Conservation (phyloP, 768 basidiomycete genomes). For the Suillus tomentosus region DNA sequence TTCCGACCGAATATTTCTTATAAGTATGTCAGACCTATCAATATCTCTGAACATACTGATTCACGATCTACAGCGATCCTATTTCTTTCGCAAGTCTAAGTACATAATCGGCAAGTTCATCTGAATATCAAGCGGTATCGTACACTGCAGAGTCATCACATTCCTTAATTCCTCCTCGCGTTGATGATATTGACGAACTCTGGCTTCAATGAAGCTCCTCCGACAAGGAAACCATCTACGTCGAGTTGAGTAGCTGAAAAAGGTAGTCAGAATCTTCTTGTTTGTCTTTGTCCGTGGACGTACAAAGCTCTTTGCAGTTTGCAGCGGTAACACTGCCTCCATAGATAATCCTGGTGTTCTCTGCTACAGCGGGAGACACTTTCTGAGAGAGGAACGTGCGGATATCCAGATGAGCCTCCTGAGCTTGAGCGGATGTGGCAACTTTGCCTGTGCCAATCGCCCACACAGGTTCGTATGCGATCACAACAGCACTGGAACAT, state of each 20-base stretch:
- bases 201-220: slow-evolving; percentile 96
- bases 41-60: not conserved
- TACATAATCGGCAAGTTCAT: not conserved
- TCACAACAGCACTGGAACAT: slow-evolving; percentile 72
- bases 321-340: slow-evolving; percentile 92
- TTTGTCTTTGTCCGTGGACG: slow-evolving; percentile 29
- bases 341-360: slow-evolving; percentile 85
- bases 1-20: not conserved
- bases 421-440: slow-evolving; percentile 89
- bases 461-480: slow-evolving; percentile 98
- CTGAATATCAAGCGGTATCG: not conserved
- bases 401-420: slow-evolving; percentile 85
- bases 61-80: not conserved
- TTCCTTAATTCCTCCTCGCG: slow-evolving; percentile 40
- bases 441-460: slow-evolving; percentile 98
- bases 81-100: not conserved
- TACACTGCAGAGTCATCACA: not conserved
- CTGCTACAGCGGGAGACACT: slow-evolving; percentile 71
- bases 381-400: slow-evolving; percentile 68
- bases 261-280: not conserved
- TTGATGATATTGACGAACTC: slow-evolving; percentile 95
- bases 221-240: slow-evolving; percentile 97
- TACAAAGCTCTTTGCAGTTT: slow-evolving; percentile 88
- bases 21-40: not conserved
- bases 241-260: slow-evolving; percentile 69